phyloP scores from a whole-genome alignment of 176 grass and related monocot genomes.

The Alopecurus myosuroides region DNA sequence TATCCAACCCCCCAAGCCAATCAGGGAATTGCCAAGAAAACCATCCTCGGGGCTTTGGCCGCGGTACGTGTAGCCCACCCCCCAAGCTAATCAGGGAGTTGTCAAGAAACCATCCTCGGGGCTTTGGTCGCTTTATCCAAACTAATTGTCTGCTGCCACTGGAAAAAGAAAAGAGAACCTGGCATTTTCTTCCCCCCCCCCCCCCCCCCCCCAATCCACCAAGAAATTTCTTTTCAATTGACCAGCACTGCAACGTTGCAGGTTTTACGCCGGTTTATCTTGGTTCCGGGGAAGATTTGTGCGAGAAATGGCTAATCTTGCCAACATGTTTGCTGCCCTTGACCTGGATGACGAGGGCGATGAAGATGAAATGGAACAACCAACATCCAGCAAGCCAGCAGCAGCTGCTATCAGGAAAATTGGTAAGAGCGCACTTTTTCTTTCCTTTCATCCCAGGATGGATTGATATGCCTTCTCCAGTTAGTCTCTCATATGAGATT shows the following conservation, averaged over 20 bases:
- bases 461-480: background rate
- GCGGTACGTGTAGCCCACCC: background rate
- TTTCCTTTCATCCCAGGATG: background rate
- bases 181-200: background rate
- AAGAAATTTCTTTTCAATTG: background rate
- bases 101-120: background rate
- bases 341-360: slow-evolving; percentile 54
- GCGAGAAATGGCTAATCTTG: slow-evolving; percentile 28
- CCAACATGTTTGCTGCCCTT: slow-evolving; percentile 51
- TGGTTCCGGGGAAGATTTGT: background rate
- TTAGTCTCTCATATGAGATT: background rate
- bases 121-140: background rate
- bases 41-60: background rate
- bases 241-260: background rate
- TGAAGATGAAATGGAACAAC: slow-evolving; percentile 22
- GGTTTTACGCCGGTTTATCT: background rate
- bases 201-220: background rate
- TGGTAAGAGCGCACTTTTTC: slow-evolving; percentile 10
- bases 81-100: background rate
- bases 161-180: background rate
- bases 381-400: slow-evolving; percentile 11
- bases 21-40: background rate
- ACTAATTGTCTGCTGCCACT: background rate
- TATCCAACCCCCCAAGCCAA: background rate
- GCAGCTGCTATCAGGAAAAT: background rate